Conservation (phyloP, 1,284 basidiomycete species). For the Rhodotorula sp. region DNA sequence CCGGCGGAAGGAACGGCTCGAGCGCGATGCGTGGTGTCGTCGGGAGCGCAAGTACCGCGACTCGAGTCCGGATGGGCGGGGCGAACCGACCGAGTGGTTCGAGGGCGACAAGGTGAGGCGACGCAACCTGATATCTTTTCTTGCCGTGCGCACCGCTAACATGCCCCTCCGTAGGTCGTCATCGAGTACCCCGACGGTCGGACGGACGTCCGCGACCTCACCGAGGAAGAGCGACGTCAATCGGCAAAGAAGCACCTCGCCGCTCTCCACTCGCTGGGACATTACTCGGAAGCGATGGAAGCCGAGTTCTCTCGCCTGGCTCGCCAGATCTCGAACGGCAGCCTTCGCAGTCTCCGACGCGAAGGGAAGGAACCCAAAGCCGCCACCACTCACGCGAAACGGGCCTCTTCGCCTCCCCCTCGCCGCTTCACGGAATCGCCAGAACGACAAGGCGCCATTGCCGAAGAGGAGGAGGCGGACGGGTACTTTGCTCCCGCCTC, state of each 20-base stretch:
- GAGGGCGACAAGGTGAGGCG: constrained; percentile 37
- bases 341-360: no score
- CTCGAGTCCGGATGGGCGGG: constrained; percentile 10
- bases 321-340: background rate
- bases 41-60: constrained; percentile 39
- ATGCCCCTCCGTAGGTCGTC: constrained; percentile 20
- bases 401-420: constrained; percentile 1
- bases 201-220: constrained; percentile 33
- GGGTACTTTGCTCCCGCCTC: background rate
- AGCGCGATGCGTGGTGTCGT: constrained; percentile 43
- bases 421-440: constrained; percentile 4
- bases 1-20: constrained; percentile 30
- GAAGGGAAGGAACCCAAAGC: background rate
- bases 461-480: background rate
- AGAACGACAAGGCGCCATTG: background rate
- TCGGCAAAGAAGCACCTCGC: constrained; percentile 36
- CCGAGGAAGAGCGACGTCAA: constrained; percentile 28
- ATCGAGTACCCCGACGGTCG: constrained; percentile 39
- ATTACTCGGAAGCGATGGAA: constrained; percentile 32
- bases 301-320: constrained; percentile 21
- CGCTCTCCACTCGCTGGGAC: constrained; percentile 33
- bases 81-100: constrained; percentile 30
- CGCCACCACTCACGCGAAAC: background rate
- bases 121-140: background rate
- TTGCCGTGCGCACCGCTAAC: background rate